Base-by-base conservation (phyloP, 2,329 filamentous ascomycete species). In the Neospermospora avenae region DNA sequence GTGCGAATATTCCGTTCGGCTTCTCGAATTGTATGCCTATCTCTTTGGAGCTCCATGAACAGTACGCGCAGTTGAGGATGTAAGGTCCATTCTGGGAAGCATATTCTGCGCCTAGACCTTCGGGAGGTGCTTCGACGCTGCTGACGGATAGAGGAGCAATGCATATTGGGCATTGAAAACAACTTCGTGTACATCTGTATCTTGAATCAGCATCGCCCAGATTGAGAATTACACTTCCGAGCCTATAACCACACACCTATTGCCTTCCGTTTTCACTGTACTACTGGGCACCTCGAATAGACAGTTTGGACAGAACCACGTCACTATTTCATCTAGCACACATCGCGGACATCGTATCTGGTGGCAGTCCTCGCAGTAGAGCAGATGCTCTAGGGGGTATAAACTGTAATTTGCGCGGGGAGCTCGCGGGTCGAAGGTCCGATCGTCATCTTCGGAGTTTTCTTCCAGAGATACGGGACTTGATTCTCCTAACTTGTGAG, bases 351-450 rank as follows among this genome's bases (percentile, higher is more conserved):
- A 99, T 67, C 95, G 89, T 63, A 98, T 96, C 75, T 96, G 89
- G 73, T 96, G 91, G 74, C 95, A 99, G 74, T 98, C 95, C 73
- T 96, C 93, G 78, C 95, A 99, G 78, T 96, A 99, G 42, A 98
- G 83, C 25, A 99, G 84, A 72, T 97, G 88, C 71, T 98, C 93
- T 46, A 97, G 86, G 0, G 95, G 93, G 72, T 93, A 97, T 34
- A 99, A 81, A 66, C 91, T 93, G 79, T 91, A 98, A 74, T 92
- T 95, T 60, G 95, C 90, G 39, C 93, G 87, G 16, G 90, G 84
- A 62, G 88, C 87, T 68, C 89, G 86, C 2, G 95, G 92, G 72
- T 99, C 90, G 74, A 99, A 96, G 3, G 90, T 88, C 63, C 83
- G 81, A 60, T 91, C 90, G 65, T 91, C 88, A 61, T 90, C 86